Conservation (phyloP, 441 rosid species). For the Adansonia madagascariensis region DNA sequence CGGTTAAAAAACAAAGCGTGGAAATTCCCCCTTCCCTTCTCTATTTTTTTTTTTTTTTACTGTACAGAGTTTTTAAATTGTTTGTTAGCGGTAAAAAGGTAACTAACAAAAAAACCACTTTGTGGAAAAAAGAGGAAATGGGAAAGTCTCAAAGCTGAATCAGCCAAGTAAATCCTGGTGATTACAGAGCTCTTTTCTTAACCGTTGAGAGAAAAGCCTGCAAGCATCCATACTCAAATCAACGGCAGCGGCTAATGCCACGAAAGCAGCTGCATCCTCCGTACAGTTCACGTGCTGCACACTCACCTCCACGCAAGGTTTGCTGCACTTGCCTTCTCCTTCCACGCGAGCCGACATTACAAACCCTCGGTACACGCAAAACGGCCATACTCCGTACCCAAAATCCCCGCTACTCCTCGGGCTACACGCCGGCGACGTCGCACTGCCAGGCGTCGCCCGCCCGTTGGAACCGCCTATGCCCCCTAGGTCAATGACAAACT, state of each 20-base stretch:
- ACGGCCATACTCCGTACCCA: slow-evolving; percentile 74
- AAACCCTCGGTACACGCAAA: slow-evolving; percentile 63
- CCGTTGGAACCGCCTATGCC: slow-evolving; percentile 26
- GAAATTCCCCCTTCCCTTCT: neutral
- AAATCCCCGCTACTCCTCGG: slow-evolving; percentile 80
- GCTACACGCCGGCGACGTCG: slow-evolving; percentile 65
- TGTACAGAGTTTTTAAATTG: slow-evolving; percentile 32
- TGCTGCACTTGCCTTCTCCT: slow-evolving; percentile 83
- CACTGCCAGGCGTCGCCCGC: slow-evolving; percentile 37
- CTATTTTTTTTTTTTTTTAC: neutral
- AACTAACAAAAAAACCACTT: neutral
- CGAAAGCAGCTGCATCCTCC: slow-evolving; percentile 90
- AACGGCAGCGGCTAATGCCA: slow-evolving; percentile 82
- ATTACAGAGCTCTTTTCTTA: slow-evolving; percentile 78
- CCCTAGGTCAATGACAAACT: slow-evolving; percentile 64
- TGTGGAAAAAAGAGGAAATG: neutral
- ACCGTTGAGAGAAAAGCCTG: slow-evolving; percentile 79
- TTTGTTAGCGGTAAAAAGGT: slow-evolving; percentile 28
- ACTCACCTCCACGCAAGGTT: slow-evolving; percentile 79
- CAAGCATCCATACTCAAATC: slow-evolving; percentile 95
- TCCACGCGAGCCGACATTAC: slow-evolving; percentile 84
- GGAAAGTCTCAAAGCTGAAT: slow-evolving; percentile 14
- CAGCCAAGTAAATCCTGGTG: slow-evolving; percentile 49
- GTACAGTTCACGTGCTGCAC: slow-evolving; percentile 88
- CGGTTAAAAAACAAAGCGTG: slow-evolving; percentile 40